These are phyloP conservation scores for Mortierella sp. DNA, from an alignment of 371 early-diverging fungal species.

Conservation along the genomic window DNA sequence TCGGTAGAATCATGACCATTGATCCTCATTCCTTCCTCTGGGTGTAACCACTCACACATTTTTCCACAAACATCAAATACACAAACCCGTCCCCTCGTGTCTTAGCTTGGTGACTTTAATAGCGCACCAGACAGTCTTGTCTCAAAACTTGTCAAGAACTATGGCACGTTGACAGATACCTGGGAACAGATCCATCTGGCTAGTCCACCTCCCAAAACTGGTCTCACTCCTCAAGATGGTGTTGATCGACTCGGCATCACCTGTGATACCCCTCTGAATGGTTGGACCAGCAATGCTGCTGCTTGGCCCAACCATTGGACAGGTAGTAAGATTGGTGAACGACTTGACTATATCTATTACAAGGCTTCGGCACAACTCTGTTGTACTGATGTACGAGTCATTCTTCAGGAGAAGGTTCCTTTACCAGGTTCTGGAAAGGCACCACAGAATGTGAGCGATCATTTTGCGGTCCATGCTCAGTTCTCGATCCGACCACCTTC, in stretches of 20 bases:
- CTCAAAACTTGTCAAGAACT: constrained; percentile 55
- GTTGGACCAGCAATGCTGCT: constrained; percentile 55
- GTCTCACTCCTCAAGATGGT: constrained; percentile 10
- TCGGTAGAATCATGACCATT: not conserved
- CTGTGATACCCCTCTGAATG: constrained; percentile 66
- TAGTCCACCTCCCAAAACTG: not conserved
- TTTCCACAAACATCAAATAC: constrained; percentile 11
- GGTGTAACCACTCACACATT: not conserved
- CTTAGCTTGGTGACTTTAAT: constrained; percentile 70
- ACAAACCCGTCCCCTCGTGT: too few relatives aligned
- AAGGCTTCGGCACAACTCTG: constrained; percentile 52
- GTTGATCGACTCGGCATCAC: constrained; percentile 56
- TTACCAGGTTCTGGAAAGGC: constrained; percentile 19
- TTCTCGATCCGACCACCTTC: constrained; percentile 34
- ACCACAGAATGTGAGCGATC: constrained; percentile 59
- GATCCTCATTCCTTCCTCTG: not conserved
- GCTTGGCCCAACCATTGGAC: constrained; percentile 37
- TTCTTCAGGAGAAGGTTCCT: constrained; percentile 57
- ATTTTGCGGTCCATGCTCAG: constrained; percentile 64
- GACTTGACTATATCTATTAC: constrained; percentile 68
- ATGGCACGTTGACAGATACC: constrained; percentile 66
- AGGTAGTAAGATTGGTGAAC: constrained; percentile 55
- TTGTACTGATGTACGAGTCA: constrained; percentile 57
- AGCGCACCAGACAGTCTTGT: constrained; percentile 61
- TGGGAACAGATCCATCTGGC: constrained; percentile 57